phyloP scores from a whole-genome alignment of 306 rosid genomes.

The Nissolia schottii region DNA sequence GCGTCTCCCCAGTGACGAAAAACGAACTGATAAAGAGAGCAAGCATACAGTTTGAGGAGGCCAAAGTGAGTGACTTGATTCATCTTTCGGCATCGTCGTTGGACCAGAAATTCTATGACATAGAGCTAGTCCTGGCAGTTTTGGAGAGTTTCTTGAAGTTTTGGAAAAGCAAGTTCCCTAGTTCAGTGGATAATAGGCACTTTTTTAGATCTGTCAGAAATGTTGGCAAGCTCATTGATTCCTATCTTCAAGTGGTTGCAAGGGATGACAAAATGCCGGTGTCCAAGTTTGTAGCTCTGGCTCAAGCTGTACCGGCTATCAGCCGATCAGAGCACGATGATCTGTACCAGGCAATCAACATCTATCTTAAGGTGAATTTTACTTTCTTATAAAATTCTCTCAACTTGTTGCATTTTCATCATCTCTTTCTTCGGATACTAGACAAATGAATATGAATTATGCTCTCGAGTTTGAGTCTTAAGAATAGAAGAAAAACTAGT shows the following conservation, averaged over 20 bases:
- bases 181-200: conserved; percentile 44
- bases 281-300: conserved; percentile 56
- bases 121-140: conserved; percentile 66
- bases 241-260: conserved; percentile 84
- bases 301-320: conserved; percentile 75
- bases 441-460: too few species aligned
- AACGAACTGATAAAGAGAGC: conserved; percentile 69
- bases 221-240: conserved; percentile 78
- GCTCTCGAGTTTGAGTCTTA: too few species aligned
- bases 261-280: conserved; percentile 72
- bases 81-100: conserved; percentile 46
- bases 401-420: not conserved
- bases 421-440: not conserved
- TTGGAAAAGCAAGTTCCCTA: conserved; percentile 66
- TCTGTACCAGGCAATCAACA: conserved; percentile 82
- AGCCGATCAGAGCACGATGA: conserved; percentile 69
- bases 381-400: not conserved
- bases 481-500: too few species aligned
- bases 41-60: conserved; percentile 77
- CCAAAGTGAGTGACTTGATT: conserved; percentile 66
- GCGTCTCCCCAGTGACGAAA: conserved; percentile 65
- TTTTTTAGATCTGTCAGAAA: conserved; percentile 52
- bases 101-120: conserved; percentile 55
- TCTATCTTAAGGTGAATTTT: conserved; percentile 75
- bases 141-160: conserved; percentile 64